These are phyloP conservation scores for Thyridium curvatum DNA, from an alignment of 2,329 filamentous ascomycete species.

Conservation along the genomic window DNA sequence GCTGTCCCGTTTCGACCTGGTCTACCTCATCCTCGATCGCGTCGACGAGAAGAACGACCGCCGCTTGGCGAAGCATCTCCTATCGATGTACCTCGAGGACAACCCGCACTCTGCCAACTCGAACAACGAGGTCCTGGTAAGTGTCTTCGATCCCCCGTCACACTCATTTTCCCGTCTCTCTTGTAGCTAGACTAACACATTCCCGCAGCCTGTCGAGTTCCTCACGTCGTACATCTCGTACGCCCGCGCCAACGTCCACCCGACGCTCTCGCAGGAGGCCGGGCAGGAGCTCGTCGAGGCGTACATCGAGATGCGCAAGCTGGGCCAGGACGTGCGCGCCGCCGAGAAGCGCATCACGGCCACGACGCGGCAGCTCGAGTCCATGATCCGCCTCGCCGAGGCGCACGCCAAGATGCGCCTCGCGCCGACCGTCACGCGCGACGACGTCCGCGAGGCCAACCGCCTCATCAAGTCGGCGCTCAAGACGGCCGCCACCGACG, in stretches of 20 bases:
- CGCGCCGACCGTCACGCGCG: constrained; percentile 63
- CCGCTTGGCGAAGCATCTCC: constrained; percentile 81
- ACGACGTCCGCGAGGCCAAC: constrained; percentile 85
- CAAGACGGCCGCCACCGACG: constrained; percentile 95
- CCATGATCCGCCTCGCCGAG: constrained; percentile 95
- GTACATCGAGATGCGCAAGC: constrained; percentile 91
- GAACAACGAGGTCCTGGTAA: constrained; percentile 71
- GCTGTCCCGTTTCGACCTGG: constrained; percentile 91
- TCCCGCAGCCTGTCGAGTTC: constrained; percentile 76
- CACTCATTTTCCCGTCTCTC: background rate
- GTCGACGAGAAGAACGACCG: constrained; percentile 88
- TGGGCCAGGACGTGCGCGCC: constrained; percentile 80
- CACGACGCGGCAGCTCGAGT: constrained; percentile 92
- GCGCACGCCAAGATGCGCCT: constrained; percentile 98
- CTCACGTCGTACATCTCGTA: constrained; percentile 97
- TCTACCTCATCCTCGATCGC: constrained; percentile 92
- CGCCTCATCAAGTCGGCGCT: constrained; percentile 89
- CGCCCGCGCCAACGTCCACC: constrained; percentile 80
- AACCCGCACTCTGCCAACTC: constrained; percentile 76
- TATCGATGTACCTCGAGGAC: constrained; percentile 96
- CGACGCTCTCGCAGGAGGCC: constrained; percentile 71
- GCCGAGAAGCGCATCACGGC: constrained; percentile 95
- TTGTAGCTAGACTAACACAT: constrained; percentile 17
- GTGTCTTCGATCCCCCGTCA: constrained; percentile 20
- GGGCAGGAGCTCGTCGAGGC: constrained; percentile 77